Conservation (phyloP, 2,329 filamentous ascomycete species). For the Onygenales sp. region DNA sequence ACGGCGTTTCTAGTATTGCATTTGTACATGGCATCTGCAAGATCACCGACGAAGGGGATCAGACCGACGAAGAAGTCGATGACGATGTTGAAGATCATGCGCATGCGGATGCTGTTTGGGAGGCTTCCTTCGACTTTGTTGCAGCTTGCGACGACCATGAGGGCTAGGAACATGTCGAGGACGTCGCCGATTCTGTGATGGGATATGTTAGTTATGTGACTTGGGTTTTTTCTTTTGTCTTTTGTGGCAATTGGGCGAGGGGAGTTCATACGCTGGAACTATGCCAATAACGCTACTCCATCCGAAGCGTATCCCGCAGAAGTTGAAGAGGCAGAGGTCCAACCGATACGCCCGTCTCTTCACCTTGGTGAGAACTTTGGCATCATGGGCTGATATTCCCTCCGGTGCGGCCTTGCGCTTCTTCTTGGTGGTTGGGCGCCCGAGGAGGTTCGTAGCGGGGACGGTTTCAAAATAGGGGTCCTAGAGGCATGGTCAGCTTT, state of each 20-base stretch:
- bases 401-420: constrained; percentile 74
- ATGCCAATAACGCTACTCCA: constrained; percentile 82
- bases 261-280: constrained; percentile 56
- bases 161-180: constrained; percentile 61
- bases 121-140: constrained; percentile 68
- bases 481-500: constrained; percentile 36
- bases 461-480: constrained; percentile 86
- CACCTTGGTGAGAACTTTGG: constrained; percentile 71
- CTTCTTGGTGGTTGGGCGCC: constrained; percentile 62
- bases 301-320: constrained; percentile 74
- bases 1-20: constrained; percentile 40
- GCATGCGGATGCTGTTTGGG: constrained; percentile 42
- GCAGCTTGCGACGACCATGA: constrained; percentile 66
- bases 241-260: not conserved
- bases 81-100: constrained; percentile 73
- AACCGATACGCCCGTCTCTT: constrained; percentile 77
- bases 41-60: constrained; percentile 42
- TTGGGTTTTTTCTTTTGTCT: not conserved
- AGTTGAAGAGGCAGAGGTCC: constrained; percentile 74
- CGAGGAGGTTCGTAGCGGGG: constrained; percentile 60
- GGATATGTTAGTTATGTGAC: not conserved
- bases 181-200: constrained; percentile 60
- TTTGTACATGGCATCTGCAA: constrained; percentile 39
- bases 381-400: constrained; percentile 76
- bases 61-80: constrained; percentile 41